Evolutionary conservation across 352 stramenopile species (phyloP), one percentile per base, ranked within the genome.

Genomic region (Globisporangium acanthophoron): DNA sequence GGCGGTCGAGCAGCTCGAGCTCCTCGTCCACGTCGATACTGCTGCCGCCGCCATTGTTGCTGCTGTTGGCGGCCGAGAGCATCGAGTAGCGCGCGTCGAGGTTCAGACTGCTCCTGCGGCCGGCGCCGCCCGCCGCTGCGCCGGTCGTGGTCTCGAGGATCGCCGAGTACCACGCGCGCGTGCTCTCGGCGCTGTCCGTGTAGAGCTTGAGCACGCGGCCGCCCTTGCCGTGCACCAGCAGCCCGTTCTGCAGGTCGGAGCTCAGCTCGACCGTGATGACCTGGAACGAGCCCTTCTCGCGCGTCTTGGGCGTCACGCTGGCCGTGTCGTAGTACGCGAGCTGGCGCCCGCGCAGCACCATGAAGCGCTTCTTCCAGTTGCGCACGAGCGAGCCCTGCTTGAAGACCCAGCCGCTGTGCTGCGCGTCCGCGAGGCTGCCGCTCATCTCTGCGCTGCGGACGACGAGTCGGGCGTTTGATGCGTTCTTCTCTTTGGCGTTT

Each of bases 361-460:
- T 87, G 62, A 87, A 94, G 47, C 85, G 81, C 69, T 88, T 88
- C 77, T 94, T 94, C 85, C 85, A 94, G 69, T 82, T 92, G 56
- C 70, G 73, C 45, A 94, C 69, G 15, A 92, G 68, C 31, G 74
- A 88, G 56, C 85, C 85, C 59, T 94, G 82, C 56, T 94, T 94
- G 73, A 80, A 92, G 33, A 91, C 80, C 85, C 85, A 94, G 46
- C 85, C 85, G 59, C 69, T 71, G 61, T 84, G 79, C 45, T 91
- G 69, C 48, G 73, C 74, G 55, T 81, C 70, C 44, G n/a, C 44
- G 44, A 49, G 44, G 54, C 79, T 55, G 63, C 24, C 24, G 24
- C 70, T 66, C 64, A 64, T 70, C 49, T 27, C 24, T 27, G 3
- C 1, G 24, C 24, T 27, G 24, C 24, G 24, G 24, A 27, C 24